Evolutionary conservation across 257 asterid species (phyloP), one percentile per base, ranked within the genome.

Genomic region (Haberlea rhodopensis): DNA sequence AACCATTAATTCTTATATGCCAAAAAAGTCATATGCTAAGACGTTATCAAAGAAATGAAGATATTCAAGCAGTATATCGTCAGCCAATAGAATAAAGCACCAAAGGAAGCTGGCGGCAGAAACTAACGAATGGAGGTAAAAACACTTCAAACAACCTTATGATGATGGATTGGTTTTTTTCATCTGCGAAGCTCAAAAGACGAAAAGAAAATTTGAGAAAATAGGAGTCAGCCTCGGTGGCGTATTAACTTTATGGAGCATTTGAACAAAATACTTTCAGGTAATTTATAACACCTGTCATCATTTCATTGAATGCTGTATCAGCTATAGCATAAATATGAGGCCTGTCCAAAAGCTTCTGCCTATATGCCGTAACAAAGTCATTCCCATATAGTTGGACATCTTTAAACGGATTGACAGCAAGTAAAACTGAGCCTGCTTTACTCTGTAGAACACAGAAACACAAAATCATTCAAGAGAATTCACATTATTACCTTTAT

Each of bases 361-460:
- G 79, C 66, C 82, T 80, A 71, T 86, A 94, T 57, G 95, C 95
- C 61, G 83, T 80, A 65, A 86, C 65, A 55, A 71, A 65, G 67
- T 88, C 96, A 27, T 82, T 78, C 56, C 92, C 99, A 76, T 78
- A 88, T 49, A 88, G 77, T 69, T 85, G 83, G 57, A 81, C 69
- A 71, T 90, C 80, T 84, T 90, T 90, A 71, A 79, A 84, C 63
- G 99, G 97, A 70, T 90, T 94, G 77, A 88, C 77, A 32, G 97
- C 95, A 37, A 94, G 53, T 71, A 94, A 73, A 57, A 85, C 87
- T 25, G 95, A 88, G 24, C 99, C 99, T n/a, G 97, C 96, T 73
- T 83, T 94, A 66, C 86, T 94, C 99, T 94, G 74, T 57, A 76
- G 16, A 70, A 69, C 66, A 25, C 67, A 72, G 61, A 66, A 73